These are phyloP conservation scores for Naganishia cerealis DNA, from an alignment of 1,284 basidiomycete genomes.

Conservation along the genomic window DNA sequence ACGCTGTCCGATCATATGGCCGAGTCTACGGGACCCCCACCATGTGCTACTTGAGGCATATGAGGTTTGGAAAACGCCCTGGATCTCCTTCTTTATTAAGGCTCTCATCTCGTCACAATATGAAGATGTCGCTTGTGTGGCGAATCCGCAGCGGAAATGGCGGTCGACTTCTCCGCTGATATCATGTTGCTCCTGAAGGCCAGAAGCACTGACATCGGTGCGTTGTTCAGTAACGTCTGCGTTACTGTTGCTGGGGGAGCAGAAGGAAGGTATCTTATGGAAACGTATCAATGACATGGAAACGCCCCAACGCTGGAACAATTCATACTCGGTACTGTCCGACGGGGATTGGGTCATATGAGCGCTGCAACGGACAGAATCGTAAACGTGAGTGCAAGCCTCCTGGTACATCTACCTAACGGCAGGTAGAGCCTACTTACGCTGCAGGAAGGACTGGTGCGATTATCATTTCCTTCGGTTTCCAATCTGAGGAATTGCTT, in stretches of 20 bases:
- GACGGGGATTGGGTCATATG: neutral
- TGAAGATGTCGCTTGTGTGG: neutral
- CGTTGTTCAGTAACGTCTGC: neutral
- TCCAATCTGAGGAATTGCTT: conserved; percentile 9
- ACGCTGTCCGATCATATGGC: conserved; percentile 2
- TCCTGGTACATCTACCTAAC: neutral
- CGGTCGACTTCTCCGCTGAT: neutral
- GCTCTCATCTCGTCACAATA: conserved; percentile 2
- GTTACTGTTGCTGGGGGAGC: neutral
- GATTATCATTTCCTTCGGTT: neutral
- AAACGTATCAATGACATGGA: conserved; percentile 5
- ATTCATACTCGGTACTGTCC: neutral
- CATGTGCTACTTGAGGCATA: neutral
- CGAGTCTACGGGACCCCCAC: conserved; percentile 1
- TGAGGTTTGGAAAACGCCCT: neutral
- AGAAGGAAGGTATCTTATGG: neutral
- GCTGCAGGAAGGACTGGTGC: neutral
- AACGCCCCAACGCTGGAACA: conserved; percentile 12
- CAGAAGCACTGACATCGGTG: neutral
- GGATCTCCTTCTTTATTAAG: neutral
- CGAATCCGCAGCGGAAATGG: neutral
- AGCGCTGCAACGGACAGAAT: neutral
- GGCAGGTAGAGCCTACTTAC: neutral
- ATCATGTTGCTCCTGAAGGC: neutral
- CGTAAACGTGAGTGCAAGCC: neutral